Percentiles rank a stretch among this genome's conserved stretches.
phyloP scores from a whole-genome alignment of 495 filamentous ascomycete species.

The Penicillium crystallinum region DNA sequence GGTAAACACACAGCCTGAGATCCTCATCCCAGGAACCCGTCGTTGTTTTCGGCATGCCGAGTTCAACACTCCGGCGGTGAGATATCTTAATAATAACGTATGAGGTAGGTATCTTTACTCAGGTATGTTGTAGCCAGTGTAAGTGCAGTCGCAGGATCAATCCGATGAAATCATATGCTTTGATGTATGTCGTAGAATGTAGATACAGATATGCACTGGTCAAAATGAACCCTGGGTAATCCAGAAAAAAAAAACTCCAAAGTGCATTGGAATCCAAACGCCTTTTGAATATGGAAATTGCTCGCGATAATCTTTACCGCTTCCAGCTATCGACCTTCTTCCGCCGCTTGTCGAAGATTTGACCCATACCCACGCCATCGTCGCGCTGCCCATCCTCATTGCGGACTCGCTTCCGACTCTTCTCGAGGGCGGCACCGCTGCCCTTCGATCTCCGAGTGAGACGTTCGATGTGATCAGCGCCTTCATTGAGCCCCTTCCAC shows the following conservation, averaged over 20 bases:
- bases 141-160: neutral
- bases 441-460: slow-evolving; percentile 56
- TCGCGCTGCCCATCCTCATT: slow-evolving; percentile 54
- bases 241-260: slow-evolving; percentile 3
- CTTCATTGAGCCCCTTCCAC: slow-evolving; percentile 71
- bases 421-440: slow-evolving; percentile 60
- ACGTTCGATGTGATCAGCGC: slow-evolving; percentile 68
- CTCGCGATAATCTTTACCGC: slow-evolving; percentile 14
- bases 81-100: too few species aligned
- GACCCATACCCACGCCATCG: slow-evolving; percentile 55
- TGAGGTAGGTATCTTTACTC: neutral
- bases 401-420: slow-evolving; percentile 69
- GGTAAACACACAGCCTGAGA: too few species aligned
- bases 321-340: slow-evolving; percentile 64
- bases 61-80: neutral
- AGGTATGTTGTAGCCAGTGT: too few species aligned
- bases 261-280: neutral
- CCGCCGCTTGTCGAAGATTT: slow-evolving; percentile 67
- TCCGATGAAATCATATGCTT: neutral
- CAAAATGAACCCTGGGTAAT: slow-evolving; percentile 3
- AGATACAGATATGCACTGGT: slow-evolving; percentile 5
- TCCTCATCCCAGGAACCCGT: neutral
- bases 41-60: neutral
- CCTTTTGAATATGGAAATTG: slow-evolving; percentile 4
- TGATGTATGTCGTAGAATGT: neutral